These are phyloP conservation scores for Ostreobium quekettii DNA, from an alignment of 139 green algal genomes.

Conservation along the genomic window DNA sequence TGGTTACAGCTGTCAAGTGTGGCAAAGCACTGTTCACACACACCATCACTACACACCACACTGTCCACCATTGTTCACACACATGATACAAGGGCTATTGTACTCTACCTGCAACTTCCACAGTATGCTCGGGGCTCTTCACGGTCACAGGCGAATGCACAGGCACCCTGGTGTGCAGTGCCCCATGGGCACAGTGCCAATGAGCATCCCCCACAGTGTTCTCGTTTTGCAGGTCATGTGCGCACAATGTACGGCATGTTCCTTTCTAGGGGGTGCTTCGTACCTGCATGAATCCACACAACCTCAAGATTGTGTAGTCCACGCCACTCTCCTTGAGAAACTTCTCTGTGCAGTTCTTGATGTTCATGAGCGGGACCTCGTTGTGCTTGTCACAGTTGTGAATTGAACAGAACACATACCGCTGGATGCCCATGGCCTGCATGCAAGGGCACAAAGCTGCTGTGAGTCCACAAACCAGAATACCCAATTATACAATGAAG, in stretches of 20 bases:
- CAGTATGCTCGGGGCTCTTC: too few relatives aligned
- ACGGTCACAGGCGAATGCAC: background rate
- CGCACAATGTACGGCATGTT: too few relatives aligned
- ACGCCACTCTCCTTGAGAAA: conserved; percentile 74
- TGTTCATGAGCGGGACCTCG: conserved; percentile 87
- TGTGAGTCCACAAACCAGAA: background rate
- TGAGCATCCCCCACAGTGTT: too few relatives aligned
- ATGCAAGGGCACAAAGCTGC: background rate
- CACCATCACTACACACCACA: too few relatives aligned
- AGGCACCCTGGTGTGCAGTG: background rate
- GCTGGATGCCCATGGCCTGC: conserved; percentile 94
- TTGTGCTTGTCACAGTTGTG: conserved; percentile 90
- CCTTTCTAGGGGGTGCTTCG: too few relatives aligned
- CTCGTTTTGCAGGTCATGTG: too few relatives aligned
- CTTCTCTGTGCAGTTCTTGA: conserved; percentile 89
- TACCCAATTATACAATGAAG: too few relatives aligned
- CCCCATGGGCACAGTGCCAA: background rate
- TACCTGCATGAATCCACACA: conserved; percentile 95
- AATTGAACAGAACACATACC: conserved; percentile 97
- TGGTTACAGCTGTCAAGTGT: too few relatives aligned
- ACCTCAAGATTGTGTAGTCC: conserved; percentile 86
- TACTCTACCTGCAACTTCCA: too few relatives aligned
- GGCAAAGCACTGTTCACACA: too few relatives aligned
- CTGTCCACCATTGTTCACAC: too few relatives aligned
- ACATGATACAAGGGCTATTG: too few relatives aligned